phyloP scores from a whole-genome alignment of 2,329 filamentous ascomycete species.

The Colletotrichum gloeosporioides region DNA sequence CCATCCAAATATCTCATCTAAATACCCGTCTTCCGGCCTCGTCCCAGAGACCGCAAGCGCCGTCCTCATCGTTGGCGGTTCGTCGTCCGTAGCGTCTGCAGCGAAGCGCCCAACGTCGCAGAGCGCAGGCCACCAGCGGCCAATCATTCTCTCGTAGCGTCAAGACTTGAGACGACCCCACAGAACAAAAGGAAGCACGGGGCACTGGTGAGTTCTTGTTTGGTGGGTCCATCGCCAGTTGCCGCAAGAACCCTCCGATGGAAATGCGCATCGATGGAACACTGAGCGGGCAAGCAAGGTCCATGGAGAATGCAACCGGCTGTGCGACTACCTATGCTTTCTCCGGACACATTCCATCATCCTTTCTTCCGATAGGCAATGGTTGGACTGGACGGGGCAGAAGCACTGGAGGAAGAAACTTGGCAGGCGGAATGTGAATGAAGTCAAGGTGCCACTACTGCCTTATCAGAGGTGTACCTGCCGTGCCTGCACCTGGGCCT shows the following conservation, averaged over 20 bases:
- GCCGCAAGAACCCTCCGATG: conserved; percentile 5
- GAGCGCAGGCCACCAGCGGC: conserved; percentile 3
- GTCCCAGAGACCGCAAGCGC: neutral
- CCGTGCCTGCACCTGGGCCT: neutral
- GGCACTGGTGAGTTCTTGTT: conserved; percentile 19
- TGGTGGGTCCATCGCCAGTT: neutral
- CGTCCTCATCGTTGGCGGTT: neutral
- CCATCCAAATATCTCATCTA: neutral
- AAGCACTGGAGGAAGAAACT: neutral
- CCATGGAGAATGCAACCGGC: neutral
- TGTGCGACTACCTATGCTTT: neutral
- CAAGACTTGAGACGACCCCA: conserved; percentile 16
- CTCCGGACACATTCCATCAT: neutral
- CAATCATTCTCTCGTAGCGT: conserved; percentile 15
- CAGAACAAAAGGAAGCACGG: conserved; percentile 1
- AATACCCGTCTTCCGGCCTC: neutral
- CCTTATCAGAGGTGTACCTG: neutral
- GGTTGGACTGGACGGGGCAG: neutral
- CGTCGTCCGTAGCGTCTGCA: neutral
- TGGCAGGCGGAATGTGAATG: neutral
- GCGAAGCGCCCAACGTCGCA: conserved; percentile 18
- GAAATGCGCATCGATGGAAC: neutral
- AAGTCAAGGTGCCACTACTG: neutral
- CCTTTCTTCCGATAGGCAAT: neutral
- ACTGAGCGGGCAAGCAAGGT: neutral